A percentile compares a stretch with the other conserved stretches of the same genome.
phyloP scores from a whole-genome alignment of 2,329 filamentous ascomycete genomes.

The Xylariales sp. region DNA sequence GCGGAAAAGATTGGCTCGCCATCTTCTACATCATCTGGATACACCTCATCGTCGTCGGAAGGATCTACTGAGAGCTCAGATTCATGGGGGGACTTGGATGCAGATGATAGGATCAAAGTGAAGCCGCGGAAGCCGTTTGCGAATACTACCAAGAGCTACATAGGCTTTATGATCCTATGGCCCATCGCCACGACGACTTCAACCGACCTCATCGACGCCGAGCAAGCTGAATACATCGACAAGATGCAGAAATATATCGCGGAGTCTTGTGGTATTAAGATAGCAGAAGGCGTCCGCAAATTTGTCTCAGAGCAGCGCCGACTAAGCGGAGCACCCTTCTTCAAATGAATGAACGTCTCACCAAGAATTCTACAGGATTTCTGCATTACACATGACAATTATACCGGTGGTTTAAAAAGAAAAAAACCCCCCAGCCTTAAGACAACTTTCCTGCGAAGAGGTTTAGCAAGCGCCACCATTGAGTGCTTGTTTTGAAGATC shows the following conservation, averaged over 20 bases:
- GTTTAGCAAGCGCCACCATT: too few relatives aligned
- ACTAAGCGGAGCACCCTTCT: conserved; percentile 1
- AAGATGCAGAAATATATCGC: conserved; percentile 2
- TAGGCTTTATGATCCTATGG: conserved; percentile 4
- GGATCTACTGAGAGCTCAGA: conserved; percentile 3
- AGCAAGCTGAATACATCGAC: conserved; percentile 2
- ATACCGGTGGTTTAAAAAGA: too few relatives aligned
- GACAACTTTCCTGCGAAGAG: too few relatives aligned
- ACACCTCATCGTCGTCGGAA: not conserved
- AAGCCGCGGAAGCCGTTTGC: not conserved
- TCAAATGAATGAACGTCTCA: not conserved
- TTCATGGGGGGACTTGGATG: not conserved
- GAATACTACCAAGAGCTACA: conserved; percentile 2
- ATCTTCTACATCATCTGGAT: not conserved
- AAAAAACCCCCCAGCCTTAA: too few relatives aligned
- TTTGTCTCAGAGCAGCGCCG: conserved; percentile 1
- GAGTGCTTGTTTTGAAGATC: too few relatives aligned
- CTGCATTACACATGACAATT: too few relatives aligned
- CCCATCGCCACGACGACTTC: conserved; percentile 1
- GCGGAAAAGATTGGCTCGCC: not conserved
- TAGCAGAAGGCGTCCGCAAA: conserved; percentile 3
- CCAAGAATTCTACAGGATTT: not conserved
- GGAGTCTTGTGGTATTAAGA: conserved; percentile 1
- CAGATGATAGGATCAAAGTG: not conserved
- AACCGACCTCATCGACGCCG: conserved; percentile 1